Evolutionary conservation across 345 rosid species (phyloP), one percentile per base, ranked within the genome.

Genomic region (Raphanus raphanistrum): DNA sequence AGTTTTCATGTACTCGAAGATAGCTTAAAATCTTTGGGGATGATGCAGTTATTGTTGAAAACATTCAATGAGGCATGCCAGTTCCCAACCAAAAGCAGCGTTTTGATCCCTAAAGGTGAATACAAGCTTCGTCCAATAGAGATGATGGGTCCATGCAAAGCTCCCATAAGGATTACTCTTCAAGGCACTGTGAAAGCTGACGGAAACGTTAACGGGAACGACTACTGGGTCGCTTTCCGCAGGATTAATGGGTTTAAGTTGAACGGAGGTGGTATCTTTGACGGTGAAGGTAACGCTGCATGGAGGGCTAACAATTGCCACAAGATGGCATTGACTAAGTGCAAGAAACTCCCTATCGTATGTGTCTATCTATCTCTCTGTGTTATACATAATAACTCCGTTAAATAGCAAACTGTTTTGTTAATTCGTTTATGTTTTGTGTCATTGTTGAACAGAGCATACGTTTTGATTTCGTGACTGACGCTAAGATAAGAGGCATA

Each of bases 281-380:
- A 92, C 33, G 97, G 95, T 72, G 90, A 87, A 71, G 97, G 97
- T 15, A 25, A 76, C 13, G 29, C 76, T 0, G 83, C 80, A 41
- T 92, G 97, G 97, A 66, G 85, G 28, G 82, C 76, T 2, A 80
- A 80, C 4, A 68, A 80, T 31, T 80, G 83, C 7, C 76, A 80
- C 73, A 50, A 75, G 68, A 75, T 73, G 63, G 29, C 63, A 59
- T 11, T 59, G 1, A 31, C 16, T 0, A 4, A 75, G 6, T 80
- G 82, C 82, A 68, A 73, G 77, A 79, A 79, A 16, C 73, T 79
- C 64, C 82, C 82, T 27, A 79, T 79, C 52, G 76, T 79, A 70
- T 7, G 64, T 55, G 9, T 9, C 32, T 32, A 15, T 54, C 4
- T 33, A 36, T 31, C 2, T 31, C 15, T 59, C 1, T 8, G 10